Percentiles rank a stretch among this genome's conserved stretches.
phyloP scores from a whole-genome alignment of 2,329 filamentous ascomycete species.

The Pezicula radicicola region DNA sequence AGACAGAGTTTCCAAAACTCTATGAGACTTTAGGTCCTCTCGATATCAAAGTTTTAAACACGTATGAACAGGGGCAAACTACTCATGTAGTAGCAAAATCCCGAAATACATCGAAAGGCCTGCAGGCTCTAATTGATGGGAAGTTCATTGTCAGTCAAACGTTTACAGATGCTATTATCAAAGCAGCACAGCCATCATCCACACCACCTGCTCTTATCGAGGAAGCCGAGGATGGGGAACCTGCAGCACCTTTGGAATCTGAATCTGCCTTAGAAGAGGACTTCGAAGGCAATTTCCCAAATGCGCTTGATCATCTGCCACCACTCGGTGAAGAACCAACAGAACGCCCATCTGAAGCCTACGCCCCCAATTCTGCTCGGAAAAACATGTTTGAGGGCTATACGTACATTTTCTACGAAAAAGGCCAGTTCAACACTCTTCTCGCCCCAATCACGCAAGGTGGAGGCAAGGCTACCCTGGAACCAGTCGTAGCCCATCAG shows the following conservation, averaged over 20 bases:
- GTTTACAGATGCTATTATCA: constrained; percentile 71
- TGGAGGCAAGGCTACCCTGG: constrained; percentile 76
- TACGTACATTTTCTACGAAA: constrained; percentile 83
- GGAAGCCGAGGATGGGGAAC: constrained; percentile 11
- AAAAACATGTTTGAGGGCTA: constrained; percentile 78
- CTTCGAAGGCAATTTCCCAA: constrained; percentile 77
- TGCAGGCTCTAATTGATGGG: constrained; percentile 83
- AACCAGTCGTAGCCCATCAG: constrained; percentile 54
- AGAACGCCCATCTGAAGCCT: constrained; percentile 63
- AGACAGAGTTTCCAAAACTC: constrained; percentile 58
- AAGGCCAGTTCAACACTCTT: constrained; percentile 72
- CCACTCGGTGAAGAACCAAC: constrained; percentile 73
- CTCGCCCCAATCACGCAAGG: constrained; percentile 73
- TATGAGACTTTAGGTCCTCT: constrained; percentile 70
- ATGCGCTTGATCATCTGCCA: constrained; percentile 69
- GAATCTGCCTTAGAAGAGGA: constrained; percentile 69
- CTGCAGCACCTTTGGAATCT: not conserved
- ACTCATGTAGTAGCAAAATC: constrained; percentile 89
- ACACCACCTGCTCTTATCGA: constrained; percentile 37
- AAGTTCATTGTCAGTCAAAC: constrained; percentile 70
- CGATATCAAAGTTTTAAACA: constrained; percentile 81
- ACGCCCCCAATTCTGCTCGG: constrained; percentile 66
- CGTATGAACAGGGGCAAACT: constrained; percentile 68
- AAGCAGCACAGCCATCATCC: constrained; percentile 48
- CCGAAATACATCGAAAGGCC: constrained; percentile 81